Conservation (phyloP, 768 basidiomycete species). For the Lentinula boryana region DNA sequence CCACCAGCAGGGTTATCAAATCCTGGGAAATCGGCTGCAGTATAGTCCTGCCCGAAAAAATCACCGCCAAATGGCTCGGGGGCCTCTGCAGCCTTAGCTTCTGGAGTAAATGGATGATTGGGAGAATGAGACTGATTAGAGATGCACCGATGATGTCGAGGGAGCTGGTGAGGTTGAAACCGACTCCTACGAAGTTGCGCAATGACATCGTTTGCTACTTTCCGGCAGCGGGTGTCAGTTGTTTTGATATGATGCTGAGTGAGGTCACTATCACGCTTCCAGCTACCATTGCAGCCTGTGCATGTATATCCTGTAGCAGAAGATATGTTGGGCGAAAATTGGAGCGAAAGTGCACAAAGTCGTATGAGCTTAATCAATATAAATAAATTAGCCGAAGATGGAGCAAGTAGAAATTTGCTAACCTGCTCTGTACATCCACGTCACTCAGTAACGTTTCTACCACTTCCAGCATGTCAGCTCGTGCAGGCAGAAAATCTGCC, state of each 20-base stretch:
- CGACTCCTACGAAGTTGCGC: not conserved
- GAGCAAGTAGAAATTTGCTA: not conserved
- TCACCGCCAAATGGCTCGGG: slow-evolving; percentile 3
- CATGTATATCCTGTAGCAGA: not conserved
- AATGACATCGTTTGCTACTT: not conserved
- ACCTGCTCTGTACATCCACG: not conserved
- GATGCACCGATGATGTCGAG: not conserved
- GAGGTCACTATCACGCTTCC: not conserved
- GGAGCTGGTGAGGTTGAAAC: not conserved
- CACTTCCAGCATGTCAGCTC: not conserved
- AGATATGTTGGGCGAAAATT: not conserved
- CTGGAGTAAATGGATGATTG: too few species aligned
- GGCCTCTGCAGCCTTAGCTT: not conserved
- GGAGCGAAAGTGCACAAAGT: not conserved
- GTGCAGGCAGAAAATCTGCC: not conserved
- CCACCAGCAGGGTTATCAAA: not conserved
- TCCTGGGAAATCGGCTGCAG: not conserved
- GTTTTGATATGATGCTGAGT: not conserved
- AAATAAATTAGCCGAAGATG: not conserved
- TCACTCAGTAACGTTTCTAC: not conserved
- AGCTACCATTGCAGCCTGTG: not conserved
- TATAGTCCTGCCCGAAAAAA: slow-evolving; percentile 8
- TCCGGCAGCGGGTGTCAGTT: not conserved
- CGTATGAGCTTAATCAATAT: too few species aligned
- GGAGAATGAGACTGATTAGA: not conserved